phyloP scores from a whole-genome alignment of 345 rosid species.

The Euphorbia tirucalli region DNA sequence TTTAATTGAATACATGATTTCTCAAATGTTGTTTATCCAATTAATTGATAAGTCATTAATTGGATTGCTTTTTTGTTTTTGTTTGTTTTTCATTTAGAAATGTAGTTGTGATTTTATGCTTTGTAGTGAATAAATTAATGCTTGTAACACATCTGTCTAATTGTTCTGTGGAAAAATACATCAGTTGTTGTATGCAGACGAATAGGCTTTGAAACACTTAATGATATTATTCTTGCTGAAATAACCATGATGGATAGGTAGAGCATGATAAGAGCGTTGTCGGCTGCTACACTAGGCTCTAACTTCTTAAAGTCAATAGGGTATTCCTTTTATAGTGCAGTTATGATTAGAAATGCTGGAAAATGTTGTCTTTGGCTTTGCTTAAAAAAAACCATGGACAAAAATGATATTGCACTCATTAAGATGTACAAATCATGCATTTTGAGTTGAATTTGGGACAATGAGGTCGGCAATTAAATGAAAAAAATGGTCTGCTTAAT shows the following conservation, averaged over 20 bases:
- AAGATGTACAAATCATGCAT: not conserved
- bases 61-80: not conserved
- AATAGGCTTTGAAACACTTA: not conserved
- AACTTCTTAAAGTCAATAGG: not conserved
- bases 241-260: not conserved
- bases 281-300: not conserved
- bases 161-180: not conserved
- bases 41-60: slow-evolving; percentile 3
- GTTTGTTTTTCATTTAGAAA: not conserved
- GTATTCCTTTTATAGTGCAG: not conserved
- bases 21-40: not conserved
- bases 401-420: not conserved
- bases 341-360: not conserved
- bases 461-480: not conserved
- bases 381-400: not conserved
- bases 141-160: not conserved
- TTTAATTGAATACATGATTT: not conserved
- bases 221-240: not conserved
- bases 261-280: not conserved
- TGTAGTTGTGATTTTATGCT: not conserved
- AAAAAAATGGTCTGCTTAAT: too few species aligned
- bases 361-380: not conserved
- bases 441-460: not conserved
- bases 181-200: not conserved
- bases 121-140: not conserved